Conservation (phyloP, 164 flowering plant species). For the Stephania yunnanensis region DNA sequence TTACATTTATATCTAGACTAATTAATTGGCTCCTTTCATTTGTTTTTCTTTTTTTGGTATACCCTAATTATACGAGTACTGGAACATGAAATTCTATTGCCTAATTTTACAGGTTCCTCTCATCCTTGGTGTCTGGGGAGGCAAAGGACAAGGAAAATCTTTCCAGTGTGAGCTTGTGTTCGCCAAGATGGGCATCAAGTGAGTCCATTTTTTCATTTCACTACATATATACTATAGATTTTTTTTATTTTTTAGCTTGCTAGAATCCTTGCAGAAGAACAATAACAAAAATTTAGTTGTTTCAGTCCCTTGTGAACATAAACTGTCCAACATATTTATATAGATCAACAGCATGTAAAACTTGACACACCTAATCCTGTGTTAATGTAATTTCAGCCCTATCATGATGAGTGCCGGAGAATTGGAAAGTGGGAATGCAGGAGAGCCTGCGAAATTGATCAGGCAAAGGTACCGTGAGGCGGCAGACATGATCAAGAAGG, state of each 20-base stretch:
- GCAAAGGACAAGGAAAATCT: slow-evolving; percentile 62
- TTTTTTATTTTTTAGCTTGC: too few relatives aligned
- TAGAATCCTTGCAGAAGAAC: too few relatives aligned
- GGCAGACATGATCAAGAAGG: slow-evolving; percentile 38
- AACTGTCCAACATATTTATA: not conserved
- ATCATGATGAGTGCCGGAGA: slow-evolving; percentile 54
- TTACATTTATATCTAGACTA: too few relatives aligned
- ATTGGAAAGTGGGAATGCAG: slow-evolving; percentile 47
- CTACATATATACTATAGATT: not conserved
- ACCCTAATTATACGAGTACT: too few relatives aligned
- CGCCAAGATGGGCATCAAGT: slow-evolving; percentile 47
- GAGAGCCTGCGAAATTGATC: slow-evolving; percentile 44
- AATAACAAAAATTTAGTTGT: not conserved
- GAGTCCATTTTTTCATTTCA: slow-evolving; percentile 7
- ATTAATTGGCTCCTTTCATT: too few relatives aligned
- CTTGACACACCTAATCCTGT: not conserved
- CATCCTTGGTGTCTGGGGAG: slow-evolving; percentile 59
- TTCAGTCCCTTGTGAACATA: not conserved
- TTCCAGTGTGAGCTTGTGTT: slow-evolving; percentile 66
- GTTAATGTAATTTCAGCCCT: slow-evolving; percentile 25
- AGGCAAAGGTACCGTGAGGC: slow-evolving; percentile 52
- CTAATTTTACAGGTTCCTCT: slow-evolving; percentile 44
- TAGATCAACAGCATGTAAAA: not conserved
- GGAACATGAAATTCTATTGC: not conserved
- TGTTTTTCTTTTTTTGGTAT: too few relatives aligned